Evolutionary conservation across 345 rosid species (phyloP), one percentile per base, ranked within the genome.

Genomic region (Aegle marmelos): DNA sequence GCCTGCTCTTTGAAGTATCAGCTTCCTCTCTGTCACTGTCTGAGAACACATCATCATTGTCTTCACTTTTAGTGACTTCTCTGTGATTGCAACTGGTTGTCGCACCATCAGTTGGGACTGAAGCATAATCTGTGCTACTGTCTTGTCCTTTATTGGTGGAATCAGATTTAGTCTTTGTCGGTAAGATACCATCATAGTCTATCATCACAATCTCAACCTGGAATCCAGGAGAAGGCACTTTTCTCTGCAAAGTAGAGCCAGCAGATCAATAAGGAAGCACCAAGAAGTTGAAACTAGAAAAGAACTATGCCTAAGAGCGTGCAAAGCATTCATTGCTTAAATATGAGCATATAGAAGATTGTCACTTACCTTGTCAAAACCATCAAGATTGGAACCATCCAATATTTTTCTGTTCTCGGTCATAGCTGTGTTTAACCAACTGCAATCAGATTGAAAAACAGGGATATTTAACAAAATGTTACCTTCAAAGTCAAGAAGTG

Each of bases 401-500:
- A 96, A 79, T 61, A 90, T 84, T 75, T 83, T 91, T 80, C 98
- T 87, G 77, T 92, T 96, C 82, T 90, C 97, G 67, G 90, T 87
- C 93, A 94, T 84, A 70, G 94, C 79, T 6, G 99, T 94, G 82
- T 96, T 94, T 75, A 96, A 70, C 99, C 98, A 96, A 80, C 98
- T 94, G 89, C 70, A 80, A 81, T 39, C 33, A 70, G 79, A 22
- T 36, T 67, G 37, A 75, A 61, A 71, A 57, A 10, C 28, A 6
- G 25, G 22, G 13, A 79, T 45, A 54, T 17, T 2, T 28, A 19
- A 62, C 11, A 66, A 28, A 53, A 58, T 14, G n/a, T 30, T 56
- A 72, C 5, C 63, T 13, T 34, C 9, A 27, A 62, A 5, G 13
- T 65, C 33, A 0, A 50, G 50, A 64, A 50, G 34, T 33, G 16